These are phyloP conservation scores for Lasiodiplodia sp. DNA, from an alignment of 2,329 filamentous ascomycete species.

Conservation along the genomic window DNA sequence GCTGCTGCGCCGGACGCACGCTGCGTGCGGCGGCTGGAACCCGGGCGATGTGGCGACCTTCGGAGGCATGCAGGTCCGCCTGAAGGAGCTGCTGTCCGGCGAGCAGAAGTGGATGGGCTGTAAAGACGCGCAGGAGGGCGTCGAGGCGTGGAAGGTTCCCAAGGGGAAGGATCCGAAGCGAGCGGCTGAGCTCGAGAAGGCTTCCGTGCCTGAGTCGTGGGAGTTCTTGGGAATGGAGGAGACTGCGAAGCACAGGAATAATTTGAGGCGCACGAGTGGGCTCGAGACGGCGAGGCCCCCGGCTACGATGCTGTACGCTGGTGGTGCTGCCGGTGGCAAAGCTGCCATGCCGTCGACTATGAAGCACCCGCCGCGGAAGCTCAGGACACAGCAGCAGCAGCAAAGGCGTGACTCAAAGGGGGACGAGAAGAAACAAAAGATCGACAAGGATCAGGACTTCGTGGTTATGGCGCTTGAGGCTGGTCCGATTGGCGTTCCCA, in stretches of 20 bases:
- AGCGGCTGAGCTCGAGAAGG: not conserved
- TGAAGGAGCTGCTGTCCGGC: constrained; percentile 50
- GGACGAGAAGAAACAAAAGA: not conserved
- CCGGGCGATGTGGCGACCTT: constrained; percentile 58
- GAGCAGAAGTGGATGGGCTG: constrained; percentile 40
- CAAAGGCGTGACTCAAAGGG: not conserved
- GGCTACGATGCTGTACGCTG: not conserved
- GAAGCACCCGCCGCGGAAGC: not conserved
- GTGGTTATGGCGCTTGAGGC: not conserved
- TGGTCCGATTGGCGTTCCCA: not conserved
- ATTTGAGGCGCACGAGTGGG: constrained; percentile 6
- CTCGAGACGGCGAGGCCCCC: not conserved
- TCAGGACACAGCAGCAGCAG: not conserved
- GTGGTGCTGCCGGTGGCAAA: not conserved
- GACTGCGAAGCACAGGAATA: not conserved
- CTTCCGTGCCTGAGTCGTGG: not conserved
- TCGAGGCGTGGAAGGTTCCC: not conserved
- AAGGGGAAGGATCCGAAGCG: constrained; percentile 12
- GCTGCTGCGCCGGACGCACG: constrained; percentile 47
- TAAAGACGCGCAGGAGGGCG: not conserved
- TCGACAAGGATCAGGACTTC: not conserved
- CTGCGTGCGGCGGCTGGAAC: constrained; percentile 44
- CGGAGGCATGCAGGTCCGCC: constrained; percentile 54
- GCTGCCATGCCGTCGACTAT: not conserved
- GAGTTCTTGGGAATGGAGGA: not conserved